phyloP scores from a whole-genome alignment of 345 rosid genomes.

The Lenwebbia sp. region DNA sequence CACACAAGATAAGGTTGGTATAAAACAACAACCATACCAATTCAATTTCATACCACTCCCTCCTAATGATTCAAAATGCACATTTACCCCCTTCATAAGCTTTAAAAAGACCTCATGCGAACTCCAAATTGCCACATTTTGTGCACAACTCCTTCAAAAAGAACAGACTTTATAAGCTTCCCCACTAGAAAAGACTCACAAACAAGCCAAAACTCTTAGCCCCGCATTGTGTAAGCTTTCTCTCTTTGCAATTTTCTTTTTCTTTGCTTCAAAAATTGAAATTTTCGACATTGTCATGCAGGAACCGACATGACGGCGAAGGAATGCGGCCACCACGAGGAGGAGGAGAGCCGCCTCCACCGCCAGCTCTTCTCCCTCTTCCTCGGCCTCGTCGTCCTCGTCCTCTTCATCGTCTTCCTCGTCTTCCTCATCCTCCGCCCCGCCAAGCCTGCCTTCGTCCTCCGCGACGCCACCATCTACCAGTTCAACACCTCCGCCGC shows the following conservation, averaged over 20 bases:
- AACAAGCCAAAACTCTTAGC: neutral
- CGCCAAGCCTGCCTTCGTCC: constrained; percentile 47
- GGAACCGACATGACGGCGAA: constrained; percentile 16
- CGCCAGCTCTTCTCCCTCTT: constrained; percentile 7
- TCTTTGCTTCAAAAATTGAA: neutral
- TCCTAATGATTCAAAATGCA: neutral
- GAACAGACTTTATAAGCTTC: neutral
- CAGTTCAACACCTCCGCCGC: constrained; percentile 34
- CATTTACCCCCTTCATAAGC: neutral
- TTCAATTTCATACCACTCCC: neutral
- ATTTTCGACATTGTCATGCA: neutral
- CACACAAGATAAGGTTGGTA: neutral
- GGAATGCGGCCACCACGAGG: constrained; percentile 20
- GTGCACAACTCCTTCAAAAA: neutral
- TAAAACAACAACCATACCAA: neutral
- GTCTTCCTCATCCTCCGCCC: constrained; percentile 46
- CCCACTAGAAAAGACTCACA: neutral
- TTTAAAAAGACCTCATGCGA: neutral
- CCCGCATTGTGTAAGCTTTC: neutral
- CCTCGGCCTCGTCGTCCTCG: neutral
- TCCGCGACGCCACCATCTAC: constrained; percentile 55
- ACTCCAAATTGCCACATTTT: neutral
- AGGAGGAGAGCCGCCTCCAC: neutral
- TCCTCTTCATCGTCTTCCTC: constrained; percentile 4
- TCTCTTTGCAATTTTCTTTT: neutral